These are phyloP conservation scores for Trichoderma harzianum DNA, from an alignment of 2,329 filamentous ascomycete species.

Conservation along the genomic window DNA sequence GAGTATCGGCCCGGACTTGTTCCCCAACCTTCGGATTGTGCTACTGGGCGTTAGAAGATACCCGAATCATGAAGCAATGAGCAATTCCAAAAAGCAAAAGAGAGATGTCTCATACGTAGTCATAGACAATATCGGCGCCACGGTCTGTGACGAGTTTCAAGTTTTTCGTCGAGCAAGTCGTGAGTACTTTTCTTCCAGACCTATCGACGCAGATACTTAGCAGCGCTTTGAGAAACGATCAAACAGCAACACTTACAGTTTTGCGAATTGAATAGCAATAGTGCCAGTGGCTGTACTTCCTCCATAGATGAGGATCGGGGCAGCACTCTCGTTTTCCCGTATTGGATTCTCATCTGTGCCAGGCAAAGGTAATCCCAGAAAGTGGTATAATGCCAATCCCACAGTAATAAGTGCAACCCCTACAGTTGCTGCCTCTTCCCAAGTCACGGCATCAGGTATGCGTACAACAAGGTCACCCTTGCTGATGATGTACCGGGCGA, in stretches of 20 bases:
- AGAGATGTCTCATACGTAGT: not conserved
- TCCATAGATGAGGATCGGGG: not conserved
- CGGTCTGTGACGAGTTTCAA: not conserved
- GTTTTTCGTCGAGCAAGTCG: not conserved
- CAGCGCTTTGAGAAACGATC: not conserved
- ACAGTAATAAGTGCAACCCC: not conserved
- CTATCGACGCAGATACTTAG: not conserved
- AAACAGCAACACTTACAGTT: not conserved
- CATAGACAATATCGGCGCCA: not conserved
- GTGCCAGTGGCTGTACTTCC: not conserved
- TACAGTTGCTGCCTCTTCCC: not conserved
- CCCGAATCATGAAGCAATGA: accelerated
- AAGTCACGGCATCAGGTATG: not conserved
- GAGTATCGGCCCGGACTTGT: not conserved
- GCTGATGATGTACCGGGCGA: not conserved
- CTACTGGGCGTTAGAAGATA: not conserved
- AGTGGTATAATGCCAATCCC: not conserved
- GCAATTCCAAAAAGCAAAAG: accelerated
- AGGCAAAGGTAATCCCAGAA: not conserved
- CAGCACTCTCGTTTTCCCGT: not conserved
- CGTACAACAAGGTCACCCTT: not conserved
- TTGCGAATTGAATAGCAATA: not conserved
- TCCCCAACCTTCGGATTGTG: not conserved
- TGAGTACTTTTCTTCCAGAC: not conserved
- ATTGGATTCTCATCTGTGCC: not conserved